Evolutionary conservation across 2,329 filamentous ascomycete genomes (phyloP), one percentile per base, ranked within the genome.

Genomic region (Diaporthe batatas): DNA sequence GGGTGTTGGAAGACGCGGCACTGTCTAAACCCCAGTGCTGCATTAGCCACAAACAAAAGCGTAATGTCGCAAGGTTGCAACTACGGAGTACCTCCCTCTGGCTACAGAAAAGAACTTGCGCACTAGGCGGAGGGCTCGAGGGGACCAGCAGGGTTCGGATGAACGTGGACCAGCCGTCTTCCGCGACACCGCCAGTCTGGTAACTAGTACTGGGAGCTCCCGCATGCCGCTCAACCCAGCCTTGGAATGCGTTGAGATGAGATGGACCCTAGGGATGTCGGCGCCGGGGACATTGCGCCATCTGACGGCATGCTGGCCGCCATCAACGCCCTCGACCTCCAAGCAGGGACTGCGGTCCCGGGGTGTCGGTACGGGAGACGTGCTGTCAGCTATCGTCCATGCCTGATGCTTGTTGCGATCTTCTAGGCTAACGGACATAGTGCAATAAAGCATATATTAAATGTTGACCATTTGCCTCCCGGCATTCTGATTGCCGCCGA

Each of bases 101-200:
- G 34, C 12, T 16, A 44, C 34, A 64, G 32, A 11, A 65, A 32
- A 25, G 21, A 25, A 53, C 21, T 47, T 25, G 16, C n/a, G 59
- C 59, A 68, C 53, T 59, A 68, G 70, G 54, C 54, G 62, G 34
- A 25, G 44, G 36, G 21, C 14, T 47, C n/a, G 47, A 47, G 25
- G 49, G 39, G 58, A 49, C 58, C 36, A 54, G 44, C 57, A 71
- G 55, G 67, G 65, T 59, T 59, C 68, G 47, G 36, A 53, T 70
- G 62, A 34, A 34, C 34, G 47, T 59, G 68, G 49, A 51, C 29
- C 34, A 44, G 54, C 54, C 39, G 70, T 47, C 54, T 69, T 57
- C 53, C 16, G 47, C 71, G 65, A 72, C 65, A 58, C 65, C 71
- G 72, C 65, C 72, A 74, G 70, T 21, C 16, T 58, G 72, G 69